Evolutionary conservation across 208 protist genomes (phyloP), one percentile per base, ranked within the genome.

Genomic region (Phytomonas francai): DNA sequence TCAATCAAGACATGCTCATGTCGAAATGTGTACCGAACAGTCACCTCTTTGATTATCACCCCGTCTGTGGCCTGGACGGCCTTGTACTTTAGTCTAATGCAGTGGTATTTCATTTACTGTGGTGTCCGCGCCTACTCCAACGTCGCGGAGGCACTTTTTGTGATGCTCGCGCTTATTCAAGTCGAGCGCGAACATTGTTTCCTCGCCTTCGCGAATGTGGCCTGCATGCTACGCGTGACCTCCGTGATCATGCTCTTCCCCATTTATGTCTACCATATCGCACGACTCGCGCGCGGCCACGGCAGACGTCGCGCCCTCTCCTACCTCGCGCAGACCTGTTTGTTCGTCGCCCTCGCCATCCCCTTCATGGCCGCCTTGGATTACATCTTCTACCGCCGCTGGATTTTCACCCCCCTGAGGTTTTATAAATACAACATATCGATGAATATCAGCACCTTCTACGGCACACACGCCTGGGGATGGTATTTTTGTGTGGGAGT

Each of bases 341-440:
- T 30, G 11, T 9, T 19, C 6, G 14, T 77, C 12, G 61, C 73
- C 33, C 33, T 68, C 28, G 66, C 75, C 1, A 8, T 78, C 16
- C 25, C 80, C 34, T 67, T 85, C 31, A 59, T 82, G 27, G 72
- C 61, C 45, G 83, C 8, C 31, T 29, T 87, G 4, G 91, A 93
- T 78, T 85, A 81, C 33, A 30, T 81, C 22, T 85, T 92, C 42
- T 92, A 91, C 66, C 22, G 60, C 0, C 74, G 75, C 12, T 75
- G 71, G 65, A 63, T 89, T 6, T 30, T 93, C 49, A 93, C 85
- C 0, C 78, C 84, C 25, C 73, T 81, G 56, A 73, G 64, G 25
- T 96, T 96, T 70, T 64, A 98, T 22, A 77, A 84, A 63, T 92
- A 93, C 63, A 98, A 98, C 74, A 76, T 98, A 42, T 14, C 92